These are phyloP conservation scores for Botrytis paeoniae DNA, from an alignment of 2,329 filamentous ascomycete genomes.

Conservation along the genomic window DNA sequence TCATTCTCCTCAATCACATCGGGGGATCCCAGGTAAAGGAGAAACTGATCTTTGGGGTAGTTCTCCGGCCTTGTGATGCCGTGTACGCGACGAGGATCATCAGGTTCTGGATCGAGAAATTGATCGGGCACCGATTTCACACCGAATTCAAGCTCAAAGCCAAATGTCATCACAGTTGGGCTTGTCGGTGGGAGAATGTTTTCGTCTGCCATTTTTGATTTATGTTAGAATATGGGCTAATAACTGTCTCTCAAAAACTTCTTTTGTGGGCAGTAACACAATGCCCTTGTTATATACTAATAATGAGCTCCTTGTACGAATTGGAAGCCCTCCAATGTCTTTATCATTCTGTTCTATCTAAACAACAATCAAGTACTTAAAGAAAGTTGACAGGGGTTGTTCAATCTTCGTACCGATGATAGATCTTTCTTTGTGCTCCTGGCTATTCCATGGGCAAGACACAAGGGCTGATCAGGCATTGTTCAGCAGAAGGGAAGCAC, in stretches of 20 bases:
- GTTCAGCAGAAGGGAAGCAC: not conserved
- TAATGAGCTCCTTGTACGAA: not conserved
- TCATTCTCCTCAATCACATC: not conserved
- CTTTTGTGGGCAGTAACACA: not conserved
- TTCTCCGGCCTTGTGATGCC: not conserved
- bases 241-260: too few species aligned
- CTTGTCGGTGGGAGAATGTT: not conserved
- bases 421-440: not conserved
- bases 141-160: constrained; percentile 2
- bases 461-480: not conserved
- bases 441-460: not conserved
- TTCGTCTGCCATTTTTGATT: not conserved
- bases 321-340: not conserved
- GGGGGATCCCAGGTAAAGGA: not conserved
- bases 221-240: not conserved
- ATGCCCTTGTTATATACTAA: not conserved
- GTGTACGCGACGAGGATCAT: not conserved
- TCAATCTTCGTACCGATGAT: too few species aligned
- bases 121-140: not conserved
- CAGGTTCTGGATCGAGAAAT: not conserved
- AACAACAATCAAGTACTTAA: not conserved
- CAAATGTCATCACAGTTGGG: not conserved
- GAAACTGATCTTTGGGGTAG: not conserved
- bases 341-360: not conserved
- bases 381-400: not conserved